Evolutionary conservation across 306 rosid genomes (phyloP).

Genomic region (Rosa multiflora): DNA sequence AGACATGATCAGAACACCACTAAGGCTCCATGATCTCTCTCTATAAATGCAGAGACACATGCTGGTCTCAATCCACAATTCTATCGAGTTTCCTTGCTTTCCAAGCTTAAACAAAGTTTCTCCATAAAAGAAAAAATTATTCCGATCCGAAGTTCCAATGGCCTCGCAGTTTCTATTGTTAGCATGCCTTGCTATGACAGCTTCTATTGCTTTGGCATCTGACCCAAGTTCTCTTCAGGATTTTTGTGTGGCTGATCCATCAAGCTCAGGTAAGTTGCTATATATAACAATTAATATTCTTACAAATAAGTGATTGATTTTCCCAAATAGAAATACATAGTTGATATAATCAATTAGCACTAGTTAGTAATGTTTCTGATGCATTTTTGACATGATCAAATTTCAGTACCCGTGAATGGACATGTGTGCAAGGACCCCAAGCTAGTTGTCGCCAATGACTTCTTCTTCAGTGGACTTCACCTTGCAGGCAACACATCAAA

Average conservation of each 20-base stretch:
- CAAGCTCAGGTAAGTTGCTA: conserved; percentile 14
- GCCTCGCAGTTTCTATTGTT: conserved; percentile 11
- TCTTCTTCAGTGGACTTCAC: conserved; percentile 38
- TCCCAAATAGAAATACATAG: not conserved
- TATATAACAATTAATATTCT: not conserved
- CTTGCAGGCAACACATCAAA: conserved; percentile 31
- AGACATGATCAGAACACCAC: not conserved
- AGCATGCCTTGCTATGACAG: not conserved
- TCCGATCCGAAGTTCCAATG: conserved; percentile 7
- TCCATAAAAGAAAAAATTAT: not conserved
- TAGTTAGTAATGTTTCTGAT: not conserved
- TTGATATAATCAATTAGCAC: not conserved
- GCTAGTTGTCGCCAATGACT: conserved; percentile 30
- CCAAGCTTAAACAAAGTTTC: not conserved
- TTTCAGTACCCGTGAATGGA: conserved; percentile 11
- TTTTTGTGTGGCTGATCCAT: conserved; percentile 29
- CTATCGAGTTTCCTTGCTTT: not conserved
- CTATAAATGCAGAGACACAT: not conserved
- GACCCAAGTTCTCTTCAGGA: conserved; percentile 32
- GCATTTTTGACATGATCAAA: not conserved
- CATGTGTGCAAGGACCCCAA: conserved; percentile 5
- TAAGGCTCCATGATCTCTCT: not conserved
- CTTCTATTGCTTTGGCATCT: conserved; percentile 20
- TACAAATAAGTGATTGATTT: not conserved
- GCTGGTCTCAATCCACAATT: not conserved